Evolutionary conservation across 345 rosid genomes (phyloP), one percentile per base, ranked within the genome.

Genomic region (Pistacia integerrima): DNA sequence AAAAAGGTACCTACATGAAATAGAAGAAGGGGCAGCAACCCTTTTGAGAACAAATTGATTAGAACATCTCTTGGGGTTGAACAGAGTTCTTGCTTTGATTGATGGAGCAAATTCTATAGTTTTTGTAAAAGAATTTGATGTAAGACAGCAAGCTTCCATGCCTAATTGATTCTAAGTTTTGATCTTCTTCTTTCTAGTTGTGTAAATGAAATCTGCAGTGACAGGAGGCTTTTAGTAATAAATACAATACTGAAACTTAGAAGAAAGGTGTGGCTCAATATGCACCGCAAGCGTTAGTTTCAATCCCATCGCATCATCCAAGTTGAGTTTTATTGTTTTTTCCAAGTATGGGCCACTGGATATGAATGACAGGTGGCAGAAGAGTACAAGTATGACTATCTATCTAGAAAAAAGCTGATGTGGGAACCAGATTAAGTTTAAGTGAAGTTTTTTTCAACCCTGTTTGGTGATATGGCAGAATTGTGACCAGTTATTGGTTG

Each of bases 71-170:
- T 78, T 88, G 61, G 88, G 78, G 51, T 71, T 83, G 70, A 76
- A 60, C 63, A 90, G 75, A 70, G 68, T 44, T 83, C 80, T 76
- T 14, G 92, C 64, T 80, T 79, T 89, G 75, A 79, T 78, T 8
- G 83, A 79, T 1, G 93, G 87, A 54, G 64, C 77, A 74, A 80
- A 51, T 48, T 87, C 91, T 38, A 74, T 61, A 55, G 83, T 22
- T 54, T 83, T 84, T 77, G 85, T 64, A 85, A 89, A 85, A 64
- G 98, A 77, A 75, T 87, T 89, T 52, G 94, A 84, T 58, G 88
- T 80, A 61, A 91, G 88, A 70, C 89, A 87, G 80, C 94, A 86
- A 85, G 94, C 91, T 76, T 91, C 94, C 97, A 94, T 93, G 73
- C 69, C 16, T 67, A 61, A 12, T 25, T 25, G 25, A 25, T 62